phyloP scores from a whole-genome alignment of 352 stramenopile species.

The Phytophthora citricola region DNA sequence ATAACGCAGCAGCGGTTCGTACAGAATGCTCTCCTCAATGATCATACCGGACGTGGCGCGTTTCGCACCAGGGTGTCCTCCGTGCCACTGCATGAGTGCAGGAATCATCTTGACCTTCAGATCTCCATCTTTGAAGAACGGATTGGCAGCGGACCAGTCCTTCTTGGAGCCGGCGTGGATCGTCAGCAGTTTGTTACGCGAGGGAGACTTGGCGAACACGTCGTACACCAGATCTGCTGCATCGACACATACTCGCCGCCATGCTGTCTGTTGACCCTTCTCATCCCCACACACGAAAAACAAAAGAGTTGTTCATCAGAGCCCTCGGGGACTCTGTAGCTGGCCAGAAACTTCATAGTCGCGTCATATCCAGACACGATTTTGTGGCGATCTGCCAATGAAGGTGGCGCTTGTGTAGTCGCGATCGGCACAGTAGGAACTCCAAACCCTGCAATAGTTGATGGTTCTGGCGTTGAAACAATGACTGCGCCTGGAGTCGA shows the following conservation, averaged over 20 bases:
- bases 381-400: constrained; percentile 51
- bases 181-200: constrained; percentile 55
- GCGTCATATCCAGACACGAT: constrained; percentile 58
- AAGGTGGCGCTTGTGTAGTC: not conserved
- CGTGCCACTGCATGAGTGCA: constrained; percentile 71
- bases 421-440: constrained; percentile 3
- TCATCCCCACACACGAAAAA: constrained; percentile 78
- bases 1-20: constrained; percentile 73
- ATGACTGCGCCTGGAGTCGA: constrained; percentile 17
- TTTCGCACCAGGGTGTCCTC: constrained; percentile 39
- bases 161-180: constrained; percentile 64
- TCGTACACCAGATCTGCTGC: constrained; percentile 59
- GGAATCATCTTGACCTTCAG: constrained; percentile 73
- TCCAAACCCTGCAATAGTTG: not conserved
- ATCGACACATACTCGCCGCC: constrained; percentile 52
- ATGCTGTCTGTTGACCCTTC: constrained; percentile 49
- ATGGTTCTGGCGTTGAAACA: constrained; percentile 2
- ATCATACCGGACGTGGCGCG: constrained; percentile 70
- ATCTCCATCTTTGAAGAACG: constrained; percentile 67
- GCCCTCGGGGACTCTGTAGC: constrained; percentile 36
- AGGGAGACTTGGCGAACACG: constrained; percentile 60
- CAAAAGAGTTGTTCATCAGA: constrained; percentile 65
- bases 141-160: constrained; percentile 64
- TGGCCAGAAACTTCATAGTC: constrained; percentile 55
- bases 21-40: constrained; percentile 55